phyloP scores from a whole-genome alignment of 2,329 filamentous ascomycete species.

The Fusarium annulatum region DNA sequence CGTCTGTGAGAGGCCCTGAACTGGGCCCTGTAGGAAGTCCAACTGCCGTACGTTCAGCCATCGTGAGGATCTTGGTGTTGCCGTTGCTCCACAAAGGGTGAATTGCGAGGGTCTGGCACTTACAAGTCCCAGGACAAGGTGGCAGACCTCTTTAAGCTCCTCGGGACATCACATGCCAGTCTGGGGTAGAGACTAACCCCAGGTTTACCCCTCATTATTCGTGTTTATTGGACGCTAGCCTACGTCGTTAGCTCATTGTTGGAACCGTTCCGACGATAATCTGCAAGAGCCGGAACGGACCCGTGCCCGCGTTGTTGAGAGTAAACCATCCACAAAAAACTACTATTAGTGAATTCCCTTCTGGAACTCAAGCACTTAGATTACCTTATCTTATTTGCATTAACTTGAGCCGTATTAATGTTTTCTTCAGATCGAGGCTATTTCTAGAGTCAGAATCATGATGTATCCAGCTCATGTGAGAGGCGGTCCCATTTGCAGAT shows the following conservation, averaged over 20 bases:
- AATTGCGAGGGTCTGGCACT: no score
- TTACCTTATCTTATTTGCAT: no score
- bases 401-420: no score
- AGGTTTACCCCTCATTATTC: neutral
- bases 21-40: neutral
- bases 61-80: neutral
- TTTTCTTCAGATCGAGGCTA: neutral
- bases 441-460: neutral
- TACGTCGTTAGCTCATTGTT: neutral
- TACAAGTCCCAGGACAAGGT: neutral
- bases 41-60: neutral
- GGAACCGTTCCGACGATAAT: neutral
- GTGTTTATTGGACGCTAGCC: neutral
- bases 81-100: no score
- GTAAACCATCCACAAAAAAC: no score
- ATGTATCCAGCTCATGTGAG: neutral
- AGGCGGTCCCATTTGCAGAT: neutral
- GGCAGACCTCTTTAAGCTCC: neutral
- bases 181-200: neutral
- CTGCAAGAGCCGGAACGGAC: neutral
- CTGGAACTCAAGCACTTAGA: no score
- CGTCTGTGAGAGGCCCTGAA: neutral
- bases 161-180: neutral
- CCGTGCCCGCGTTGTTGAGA: neutral
- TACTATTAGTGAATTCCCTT: no score